phyloP scores from a whole-genome alignment of 768 basidiomycete genomes.

The Punctularia strigosozonata region DNA sequence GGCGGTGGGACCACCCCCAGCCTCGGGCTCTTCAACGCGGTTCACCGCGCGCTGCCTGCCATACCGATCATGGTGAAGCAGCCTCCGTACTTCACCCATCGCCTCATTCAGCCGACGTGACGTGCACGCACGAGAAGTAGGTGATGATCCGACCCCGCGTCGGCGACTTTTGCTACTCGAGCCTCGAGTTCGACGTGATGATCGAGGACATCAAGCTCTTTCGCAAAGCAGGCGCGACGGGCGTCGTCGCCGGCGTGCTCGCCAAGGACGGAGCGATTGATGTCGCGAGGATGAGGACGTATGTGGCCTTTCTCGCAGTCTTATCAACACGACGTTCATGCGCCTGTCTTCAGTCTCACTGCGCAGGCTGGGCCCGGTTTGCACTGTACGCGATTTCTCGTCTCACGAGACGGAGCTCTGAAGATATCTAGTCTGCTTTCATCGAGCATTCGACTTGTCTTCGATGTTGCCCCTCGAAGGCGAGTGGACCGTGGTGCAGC shows the following conservation, averaged over 20 bases:
- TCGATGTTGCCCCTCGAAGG: too few species aligned
- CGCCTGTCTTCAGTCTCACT: conserved; percentile 30
- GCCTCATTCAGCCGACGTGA: not conserved
- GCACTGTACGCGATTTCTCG: too few species aligned
- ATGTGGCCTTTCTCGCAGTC: too few species aligned
- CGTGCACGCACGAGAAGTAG: conserved; percentile 21
- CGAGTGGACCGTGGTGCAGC: too few species aligned
- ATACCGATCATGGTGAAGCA: conserved; percentile 54
- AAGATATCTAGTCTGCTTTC: conserved; percentile 68
- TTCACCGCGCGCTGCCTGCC: conserved; percentile 35
- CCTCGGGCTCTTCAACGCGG: conserved; percentile 53
- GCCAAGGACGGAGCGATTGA: conserved; percentile 47
- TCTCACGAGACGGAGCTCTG: too few species aligned
- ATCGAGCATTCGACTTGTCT: conserved; percentile 72
- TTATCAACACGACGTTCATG: not conserved
- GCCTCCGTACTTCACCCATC: conserved; percentile 4
- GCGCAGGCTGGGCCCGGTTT: too few species aligned
- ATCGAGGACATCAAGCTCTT: conserved; percentile 56
- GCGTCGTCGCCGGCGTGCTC: conserved; percentile 60
- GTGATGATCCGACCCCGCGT: conserved; percentile 71
- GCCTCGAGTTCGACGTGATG: conserved; percentile 61
- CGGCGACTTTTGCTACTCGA: conserved; percentile 70
- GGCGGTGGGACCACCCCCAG: conserved; percentile 82
- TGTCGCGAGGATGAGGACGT: conserved; percentile 44
- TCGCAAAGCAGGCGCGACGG: conserved; percentile 43